These are phyloP conservation scores for Hypoxylon sp. DNA, from an alignment of 2,329 filamentous ascomycete genomes.

Conservation along the genomic window DNA sequence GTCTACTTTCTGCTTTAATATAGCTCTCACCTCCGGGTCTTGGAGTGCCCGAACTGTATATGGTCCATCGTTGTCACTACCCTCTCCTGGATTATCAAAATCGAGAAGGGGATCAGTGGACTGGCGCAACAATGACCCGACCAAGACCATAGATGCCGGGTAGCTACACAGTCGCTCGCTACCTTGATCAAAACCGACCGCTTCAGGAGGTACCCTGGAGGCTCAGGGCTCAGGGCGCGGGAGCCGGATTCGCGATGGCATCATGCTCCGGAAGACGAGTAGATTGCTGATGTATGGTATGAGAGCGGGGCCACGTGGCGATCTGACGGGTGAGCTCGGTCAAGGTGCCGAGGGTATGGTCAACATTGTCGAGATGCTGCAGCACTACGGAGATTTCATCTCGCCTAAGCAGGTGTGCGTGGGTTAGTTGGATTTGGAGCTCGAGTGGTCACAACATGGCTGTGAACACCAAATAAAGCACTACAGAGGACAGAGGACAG, in stretches of 20 bases:
- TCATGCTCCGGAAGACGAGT: not conserved
- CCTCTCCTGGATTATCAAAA: not conserved
- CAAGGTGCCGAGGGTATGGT: slow-evolving; percentile 15
- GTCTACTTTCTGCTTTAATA: slow-evolving; percentile 21
- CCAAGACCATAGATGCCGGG: slow-evolving; percentile 30
- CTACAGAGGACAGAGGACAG: too few relatives aligned
- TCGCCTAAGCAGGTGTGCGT: slow-evolving; percentile 25
- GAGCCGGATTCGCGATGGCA: too few relatives aligned
- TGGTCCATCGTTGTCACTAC: not conserved
- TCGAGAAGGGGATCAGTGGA: slow-evolving; percentile 4
- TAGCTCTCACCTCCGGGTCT: slow-evolving; percentile 9
- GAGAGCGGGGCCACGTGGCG: slow-evolving; percentile 13
- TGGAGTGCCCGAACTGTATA: not conserved
- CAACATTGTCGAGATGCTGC: slow-evolving; percentile 25
- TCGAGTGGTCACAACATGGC: too few relatives aligned
- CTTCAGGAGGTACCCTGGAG: slow-evolving; percentile 6
- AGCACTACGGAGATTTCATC: slow-evolving; percentile 32
- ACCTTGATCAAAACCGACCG: slow-evolving; percentile 21
- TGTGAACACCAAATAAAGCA: too few relatives aligned
- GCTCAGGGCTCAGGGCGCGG: too few relatives aligned
- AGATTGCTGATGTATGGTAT: not conserved
- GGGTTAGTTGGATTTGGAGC: not conserved
- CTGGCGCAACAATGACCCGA: slow-evolving; percentile 26
- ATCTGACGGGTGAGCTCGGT: slow-evolving; percentile 25
- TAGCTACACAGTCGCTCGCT: slow-evolving; percentile 34